Conservation (phyloP, 768 basidiomycete genomes). For the Paxillus involutus region DNA sequence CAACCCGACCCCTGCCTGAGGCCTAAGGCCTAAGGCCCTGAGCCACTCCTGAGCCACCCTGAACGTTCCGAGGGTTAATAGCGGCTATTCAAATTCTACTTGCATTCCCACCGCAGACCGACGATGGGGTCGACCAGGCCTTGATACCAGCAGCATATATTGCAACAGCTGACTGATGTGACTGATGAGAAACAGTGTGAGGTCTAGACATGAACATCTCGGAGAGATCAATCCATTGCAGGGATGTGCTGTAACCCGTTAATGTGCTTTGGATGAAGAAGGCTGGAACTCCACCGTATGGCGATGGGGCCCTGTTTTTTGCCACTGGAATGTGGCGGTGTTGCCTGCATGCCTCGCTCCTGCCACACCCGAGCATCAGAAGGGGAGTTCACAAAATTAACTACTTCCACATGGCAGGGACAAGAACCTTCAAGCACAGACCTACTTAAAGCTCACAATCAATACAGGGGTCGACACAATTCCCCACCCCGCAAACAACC, state of each 20-base stretch:
- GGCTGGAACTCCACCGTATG: neutral
- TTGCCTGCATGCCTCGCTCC: neutral
- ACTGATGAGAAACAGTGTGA: neutral
- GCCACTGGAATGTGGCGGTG: slow-evolving; percentile 8
- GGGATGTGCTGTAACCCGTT: neutral
- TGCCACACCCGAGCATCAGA: neutral
- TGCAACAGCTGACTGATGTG: neutral
- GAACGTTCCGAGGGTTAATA: slow-evolving; percentile 16
- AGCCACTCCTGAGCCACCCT: neutral
- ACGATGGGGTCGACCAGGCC: neutral
- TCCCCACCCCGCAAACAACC: slow-evolving; percentile 7
- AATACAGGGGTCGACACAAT: neutral
- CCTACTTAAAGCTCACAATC: slow-evolving; percentile 8
- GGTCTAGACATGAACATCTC: slow-evolving; percentile 6
- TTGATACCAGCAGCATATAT: neutral
- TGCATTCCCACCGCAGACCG: neutral
- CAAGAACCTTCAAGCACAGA: neutral
- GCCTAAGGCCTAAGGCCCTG: no score
- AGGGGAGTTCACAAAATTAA: neutral
- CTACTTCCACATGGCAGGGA: slow-evolving; percentile 4
- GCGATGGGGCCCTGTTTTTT: no score
- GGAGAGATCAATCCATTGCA: slow-evolving; percentile 1
- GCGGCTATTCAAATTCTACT: neutral
- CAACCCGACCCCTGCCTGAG: no score
- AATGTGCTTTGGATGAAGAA: neutral